These are phyloP conservation scores for Stentor coeruleus DNA, from an alignment of 73 alveolate genomes.

Conservation along the genomic window DNA sequence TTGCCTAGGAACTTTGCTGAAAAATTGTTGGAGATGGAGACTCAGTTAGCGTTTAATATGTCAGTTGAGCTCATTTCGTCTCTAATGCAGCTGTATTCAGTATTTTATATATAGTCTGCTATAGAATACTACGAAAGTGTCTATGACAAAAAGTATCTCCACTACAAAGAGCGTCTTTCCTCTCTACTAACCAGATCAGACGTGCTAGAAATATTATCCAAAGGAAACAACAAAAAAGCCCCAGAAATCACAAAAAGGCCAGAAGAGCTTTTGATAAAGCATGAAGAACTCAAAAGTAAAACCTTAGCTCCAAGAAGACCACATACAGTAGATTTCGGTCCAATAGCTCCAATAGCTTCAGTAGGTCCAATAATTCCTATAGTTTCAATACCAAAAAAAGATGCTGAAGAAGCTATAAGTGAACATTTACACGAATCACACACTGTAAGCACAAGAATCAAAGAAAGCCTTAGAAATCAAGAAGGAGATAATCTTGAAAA, in stretches of 20 bases:
- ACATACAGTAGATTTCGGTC: neutral
- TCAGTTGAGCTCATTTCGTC: neutral
- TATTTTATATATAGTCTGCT: neutral
- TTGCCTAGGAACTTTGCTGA: constrained; percentile 16
- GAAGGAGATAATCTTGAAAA: constrained; percentile 14
- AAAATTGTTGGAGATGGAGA: neutral
- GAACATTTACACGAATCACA: neutral
- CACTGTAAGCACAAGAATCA: neutral
- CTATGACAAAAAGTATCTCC: constrained; percentile 7
- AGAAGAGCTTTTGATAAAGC: too few species aligned
- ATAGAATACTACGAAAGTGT: neutral
- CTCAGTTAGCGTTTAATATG: neutral
- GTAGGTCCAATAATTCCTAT: neutral
- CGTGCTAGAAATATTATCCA: neutral
- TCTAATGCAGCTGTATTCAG: constrained; percentile 8
- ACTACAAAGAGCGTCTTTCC: constrained; percentile 19
- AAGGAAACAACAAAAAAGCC: neutral
- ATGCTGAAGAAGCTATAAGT: neutral
- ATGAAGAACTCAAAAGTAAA: neutral
- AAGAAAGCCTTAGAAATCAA: neutral
- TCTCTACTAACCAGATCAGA: neutral
- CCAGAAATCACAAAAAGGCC: constrained; percentile 1
- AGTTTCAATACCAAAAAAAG: neutral
- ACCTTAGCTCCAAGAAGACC: neutral
- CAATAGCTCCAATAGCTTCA: neutral